phyloP scores from a whole-genome alignment of 176 grass and related monocot species.

The Ampelocalamus luodianensis region DNA sequence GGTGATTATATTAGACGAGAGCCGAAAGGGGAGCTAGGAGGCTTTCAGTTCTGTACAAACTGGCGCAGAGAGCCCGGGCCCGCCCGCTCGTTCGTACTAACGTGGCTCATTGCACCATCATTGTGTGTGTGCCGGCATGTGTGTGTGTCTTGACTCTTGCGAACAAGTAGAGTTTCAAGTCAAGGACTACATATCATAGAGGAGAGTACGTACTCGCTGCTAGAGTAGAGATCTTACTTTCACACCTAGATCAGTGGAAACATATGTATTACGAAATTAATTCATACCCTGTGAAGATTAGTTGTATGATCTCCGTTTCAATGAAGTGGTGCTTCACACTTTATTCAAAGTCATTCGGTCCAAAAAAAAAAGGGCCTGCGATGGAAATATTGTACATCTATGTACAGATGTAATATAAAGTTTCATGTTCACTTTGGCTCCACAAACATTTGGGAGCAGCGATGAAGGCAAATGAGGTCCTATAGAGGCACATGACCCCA shows the following conservation, averaged over 20 bases:
- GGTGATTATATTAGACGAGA: conserved; percentile 22
- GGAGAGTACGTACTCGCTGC: background rate
- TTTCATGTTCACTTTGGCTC: conserved; percentile 39
- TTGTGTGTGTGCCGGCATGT: conserved; percentile 24
- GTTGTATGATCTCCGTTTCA: background rate
- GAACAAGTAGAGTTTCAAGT: background rate
- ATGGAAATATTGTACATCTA: background rate
- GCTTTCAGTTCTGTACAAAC: conserved; percentile 30
- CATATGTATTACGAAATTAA: background rate
- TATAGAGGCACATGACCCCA: conserved; percentile 20
- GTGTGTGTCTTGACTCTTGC: background rate
- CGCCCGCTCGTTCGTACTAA: conserved; percentile 46
- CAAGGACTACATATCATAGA: background rate
- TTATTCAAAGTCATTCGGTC: background rate
- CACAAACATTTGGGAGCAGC: conserved; percentile 23
- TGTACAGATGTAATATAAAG: conserved; percentile 13
- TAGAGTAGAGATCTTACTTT: background rate
- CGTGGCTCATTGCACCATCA: conserved; percentile 50
- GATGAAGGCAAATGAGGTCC: conserved; percentile 28
- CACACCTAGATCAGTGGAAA: background rate
- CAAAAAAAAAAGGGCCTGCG: background rate
- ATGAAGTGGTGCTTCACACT: background rate
- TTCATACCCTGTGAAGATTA: background rate
- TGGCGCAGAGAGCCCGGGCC: conserved; percentile 27
- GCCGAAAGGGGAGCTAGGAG: background rate